These are phyloP conservation scores for Chrysoporthe deuterocubensis DNA, from an alignment of 2,329 filamentous ascomycete species.

Conservation along the genomic window DNA sequence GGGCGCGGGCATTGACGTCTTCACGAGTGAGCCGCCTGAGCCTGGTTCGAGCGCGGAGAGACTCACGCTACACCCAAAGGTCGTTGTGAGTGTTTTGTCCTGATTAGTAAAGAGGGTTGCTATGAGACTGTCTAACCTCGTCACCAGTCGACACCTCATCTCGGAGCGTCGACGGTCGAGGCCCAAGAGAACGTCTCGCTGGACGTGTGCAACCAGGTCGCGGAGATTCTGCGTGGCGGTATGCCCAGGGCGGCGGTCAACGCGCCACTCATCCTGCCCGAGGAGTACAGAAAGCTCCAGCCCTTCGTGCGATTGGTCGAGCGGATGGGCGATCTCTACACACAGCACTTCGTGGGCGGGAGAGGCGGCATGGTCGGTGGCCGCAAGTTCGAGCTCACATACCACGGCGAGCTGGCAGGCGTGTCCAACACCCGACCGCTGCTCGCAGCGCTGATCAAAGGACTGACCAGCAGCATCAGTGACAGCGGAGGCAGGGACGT, in stretches of 20 bases:
- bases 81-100: slow-evolving; percentile 52
- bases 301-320: slow-evolving; percentile 78
- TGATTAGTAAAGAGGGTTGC: background rate
- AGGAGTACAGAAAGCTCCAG: slow-evolving; percentile 77
- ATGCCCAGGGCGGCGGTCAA: slow-evolving; percentile 80
- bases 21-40: slow-evolving; percentile 71
- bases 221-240: slow-evolving; percentile 72
- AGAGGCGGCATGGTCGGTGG: slow-evolving; percentile 56
- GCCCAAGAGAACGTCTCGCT: slow-evolving; percentile 84
- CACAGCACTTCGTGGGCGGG: slow-evolving; percentile 67
- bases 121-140: background rate
- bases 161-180: slow-evolving; percentile 80
- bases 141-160: slow-evolving; percentile 66
- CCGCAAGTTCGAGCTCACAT: slow-evolving; percentile 75
- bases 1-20: slow-evolving; percentile 80
- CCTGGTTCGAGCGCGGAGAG: slow-evolving; percentile 59
- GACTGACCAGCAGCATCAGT: slow-evolving; percentile 71
- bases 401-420: slow-evolving; percentile 73
- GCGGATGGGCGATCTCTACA: slow-evolving; percentile 79
- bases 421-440: slow-evolving; percentile 78
- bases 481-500: slow-evolving; percentile 69
- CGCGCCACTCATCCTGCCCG: slow-evolving; percentile 78
- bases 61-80: slow-evolving; percentile 70
- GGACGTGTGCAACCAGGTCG: slow-evolving; percentile 80
- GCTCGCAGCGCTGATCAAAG: slow-evolving; percentile 79